phyloP scores from a whole-genome alignment of 2,329 filamentous ascomycete genomes.

The Phialocephala subalpina region DNA sequence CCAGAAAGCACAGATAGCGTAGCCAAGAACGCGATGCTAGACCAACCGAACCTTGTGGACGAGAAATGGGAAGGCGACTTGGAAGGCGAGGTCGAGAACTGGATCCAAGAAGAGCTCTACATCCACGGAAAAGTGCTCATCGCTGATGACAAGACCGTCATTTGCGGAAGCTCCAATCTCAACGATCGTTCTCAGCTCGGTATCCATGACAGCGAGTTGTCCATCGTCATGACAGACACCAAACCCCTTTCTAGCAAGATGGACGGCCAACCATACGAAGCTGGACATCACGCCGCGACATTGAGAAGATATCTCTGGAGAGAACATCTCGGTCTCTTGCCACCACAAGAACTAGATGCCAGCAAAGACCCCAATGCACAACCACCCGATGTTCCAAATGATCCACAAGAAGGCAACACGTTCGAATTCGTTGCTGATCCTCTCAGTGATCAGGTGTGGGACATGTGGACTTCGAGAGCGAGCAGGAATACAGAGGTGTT shows the following conservation, averaged over 20 bases:
- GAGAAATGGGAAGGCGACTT: slow-evolving; percentile 79
- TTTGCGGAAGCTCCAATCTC: slow-evolving; percentile 89
- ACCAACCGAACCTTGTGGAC: slow-evolving; percentile 66
- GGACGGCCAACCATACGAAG: slow-evolving; percentile 79
- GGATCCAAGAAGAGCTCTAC: slow-evolving; percentile 96
- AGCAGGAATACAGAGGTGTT: slow-evolving; percentile 78
- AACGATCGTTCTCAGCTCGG: slow-evolving; percentile 92
- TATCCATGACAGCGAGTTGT: slow-evolving; percentile 89
- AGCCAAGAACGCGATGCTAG: slow-evolving; percentile 85
- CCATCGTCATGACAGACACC: slow-evolving; percentile 88
- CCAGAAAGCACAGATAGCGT: slow-evolving; percentile 53
- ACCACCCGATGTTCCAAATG: slow-evolving; percentile 74
- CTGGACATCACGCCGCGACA: slow-evolving; percentile 82
- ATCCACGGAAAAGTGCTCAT: slow-evolving; percentile 93
- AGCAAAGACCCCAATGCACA: slow-evolving; percentile 75
- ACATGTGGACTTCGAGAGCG: slow-evolving; percentile 74
- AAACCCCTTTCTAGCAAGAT: slow-evolving; percentile 75
- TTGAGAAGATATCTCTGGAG: slow-evolving; percentile 86
- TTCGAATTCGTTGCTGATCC: slow-evolving; percentile 76
- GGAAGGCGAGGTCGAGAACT: slow-evolving; percentile 83
- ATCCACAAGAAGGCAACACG: slow-evolving; percentile 67
- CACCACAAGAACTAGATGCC: slow-evolving; percentile 74
- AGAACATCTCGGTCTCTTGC: slow-evolving; percentile 86
- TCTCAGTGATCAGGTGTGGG: slow-evolving; percentile 70
- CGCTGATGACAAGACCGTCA: slow-evolving; percentile 83